Evolutionary conservation across 78 protist species (phyloP), one percentile per base, ranked within the genome.

Genomic region (Polysphondylium violaceum): DNA sequence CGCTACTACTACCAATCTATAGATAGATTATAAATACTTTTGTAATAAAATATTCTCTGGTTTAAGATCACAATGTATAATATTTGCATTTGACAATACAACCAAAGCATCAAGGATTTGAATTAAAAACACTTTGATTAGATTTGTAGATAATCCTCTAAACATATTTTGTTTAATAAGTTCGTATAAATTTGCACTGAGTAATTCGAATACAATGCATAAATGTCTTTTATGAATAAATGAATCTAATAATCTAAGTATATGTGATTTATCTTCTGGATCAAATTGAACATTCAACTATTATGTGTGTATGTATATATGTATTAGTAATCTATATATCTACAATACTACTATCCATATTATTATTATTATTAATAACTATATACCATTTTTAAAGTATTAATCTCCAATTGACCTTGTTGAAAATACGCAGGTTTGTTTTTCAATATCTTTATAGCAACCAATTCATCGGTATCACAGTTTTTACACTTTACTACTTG

Each of bases 61-160:
- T 87, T 97, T 97, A 55, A 98, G 78, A 93, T 98, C 98, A 65
- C 99, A 97, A 87, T 98, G 99, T 19, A 98, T 86, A 64, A 98
- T 64, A 56, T 86, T 60, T n/a, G 89, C 87, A 44, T 72, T 78
- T 25, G 85, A 69, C 25, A 97, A 61, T 31, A 93, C 64, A 56
- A 85, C 51, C 38, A 89, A 53, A 91, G 96, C 64, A 68, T 89
- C 74, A 16, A 97, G 76, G 38, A 98, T 85, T 43, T 98, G 98
- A 58, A 65, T 61, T 67, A 95, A 86, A 74, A 98, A 95, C 59
- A 88, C 89, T 19, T 96, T 85, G 21, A 97, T 86, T 21, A 98
- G 78, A 35, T 86, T 88, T 38, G 95, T 89, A 36, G 97, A 87
- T 40, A 97, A 71, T 23, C 99, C 99, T 71, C 67, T 41, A 87